Conservation (phyloP, 164 flowering plant species). For the Paratinospora sagittata region DNA sequence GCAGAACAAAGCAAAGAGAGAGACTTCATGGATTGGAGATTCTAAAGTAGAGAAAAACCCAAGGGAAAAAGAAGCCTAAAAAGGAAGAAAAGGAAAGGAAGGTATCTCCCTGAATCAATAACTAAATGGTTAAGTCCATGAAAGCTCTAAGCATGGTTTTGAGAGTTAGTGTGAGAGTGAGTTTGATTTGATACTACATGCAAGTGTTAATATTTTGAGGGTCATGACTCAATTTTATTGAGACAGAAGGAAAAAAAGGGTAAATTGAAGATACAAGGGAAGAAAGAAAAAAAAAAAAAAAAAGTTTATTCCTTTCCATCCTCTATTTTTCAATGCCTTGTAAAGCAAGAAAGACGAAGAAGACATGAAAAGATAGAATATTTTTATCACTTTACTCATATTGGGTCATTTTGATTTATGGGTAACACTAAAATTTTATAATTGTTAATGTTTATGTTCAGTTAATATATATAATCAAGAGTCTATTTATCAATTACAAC, state of each 20-base stretch:
- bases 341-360: background rate
- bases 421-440: too few relatives aligned
- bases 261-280: background rate
- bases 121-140: background rate
- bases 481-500: too few relatives aligned
- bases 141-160: slow-evolving; percentile 8
- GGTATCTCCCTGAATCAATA: slow-evolving; percentile 12
- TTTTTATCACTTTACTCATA: too few relatives aligned
- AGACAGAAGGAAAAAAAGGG: background rate
- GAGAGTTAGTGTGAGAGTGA: background rate
- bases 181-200: too few relatives aligned
- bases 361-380: background rate
- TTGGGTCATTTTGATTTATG: too few relatives aligned
- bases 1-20: slow-evolving; percentile 1
- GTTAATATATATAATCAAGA: too few relatives aligned
- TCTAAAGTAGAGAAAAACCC: slow-evolving; percentile 8
- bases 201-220: background rate
- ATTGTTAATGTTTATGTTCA: too few relatives aligned
- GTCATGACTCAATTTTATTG: background rate
- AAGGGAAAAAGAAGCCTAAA: slow-evolving; percentile 3
- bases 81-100: slow-evolving; percentile 10
- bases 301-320: background rate
- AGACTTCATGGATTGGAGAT: slow-evolving; percentile 13
- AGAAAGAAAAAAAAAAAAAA: background rate
- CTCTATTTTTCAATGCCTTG: background rate